Conservation (phyloP, 768 basidiomycete species). For the Punctularia strigosozonata region DNA sequence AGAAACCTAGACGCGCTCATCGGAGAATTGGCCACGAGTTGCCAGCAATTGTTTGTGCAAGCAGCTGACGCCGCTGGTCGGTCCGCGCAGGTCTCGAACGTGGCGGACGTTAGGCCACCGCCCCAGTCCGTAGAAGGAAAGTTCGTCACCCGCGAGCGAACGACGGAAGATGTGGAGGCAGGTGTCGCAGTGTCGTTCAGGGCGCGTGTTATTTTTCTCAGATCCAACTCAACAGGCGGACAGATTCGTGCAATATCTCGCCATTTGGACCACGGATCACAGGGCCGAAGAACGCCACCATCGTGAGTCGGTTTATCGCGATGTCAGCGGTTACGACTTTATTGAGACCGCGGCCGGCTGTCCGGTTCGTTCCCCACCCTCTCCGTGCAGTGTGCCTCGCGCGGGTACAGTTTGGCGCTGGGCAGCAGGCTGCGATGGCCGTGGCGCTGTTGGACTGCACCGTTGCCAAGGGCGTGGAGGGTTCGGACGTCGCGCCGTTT, state of each 20-base stretch:
- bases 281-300: slow-evolving; percentile 27
- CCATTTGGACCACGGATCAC: slow-evolving; percentile 28
- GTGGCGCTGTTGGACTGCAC: slow-evolving; percentile 43
- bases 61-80: slow-evolving; percentile 55
- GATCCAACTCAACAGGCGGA: slow-evolving; percentile 8
- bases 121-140: no score
- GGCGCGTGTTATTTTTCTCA: not conserved
- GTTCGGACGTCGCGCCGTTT: slow-evolving; percentile 26
- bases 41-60: slow-evolving; percentile 48
- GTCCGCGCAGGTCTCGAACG: slow-evolving; percentile 34
- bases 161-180: no score
- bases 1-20: slow-evolving; percentile 58
- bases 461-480: slow-evolving; percentile 26
- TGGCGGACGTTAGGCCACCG: no score
- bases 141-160: no score
- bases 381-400: slow-evolving; percentile 38
- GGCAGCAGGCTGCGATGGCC: slow-evolving; percentile 25
- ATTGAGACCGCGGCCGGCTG: slow-evolving; percentile 2
- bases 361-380: slow-evolving; percentile 6
- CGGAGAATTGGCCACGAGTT: slow-evolving; percentile 47
- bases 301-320: slow-evolving; percentile 27
- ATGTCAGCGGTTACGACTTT: slow-evolving; percentile 7
- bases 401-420: slow-evolving; percentile 37
- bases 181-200: no score
- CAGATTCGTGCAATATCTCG: slow-evolving; percentile 37